phyloP scores from a whole-genome alignment of 2,329 filamentous ascomycete species.

The Fusarium vanettenii region DNA sequence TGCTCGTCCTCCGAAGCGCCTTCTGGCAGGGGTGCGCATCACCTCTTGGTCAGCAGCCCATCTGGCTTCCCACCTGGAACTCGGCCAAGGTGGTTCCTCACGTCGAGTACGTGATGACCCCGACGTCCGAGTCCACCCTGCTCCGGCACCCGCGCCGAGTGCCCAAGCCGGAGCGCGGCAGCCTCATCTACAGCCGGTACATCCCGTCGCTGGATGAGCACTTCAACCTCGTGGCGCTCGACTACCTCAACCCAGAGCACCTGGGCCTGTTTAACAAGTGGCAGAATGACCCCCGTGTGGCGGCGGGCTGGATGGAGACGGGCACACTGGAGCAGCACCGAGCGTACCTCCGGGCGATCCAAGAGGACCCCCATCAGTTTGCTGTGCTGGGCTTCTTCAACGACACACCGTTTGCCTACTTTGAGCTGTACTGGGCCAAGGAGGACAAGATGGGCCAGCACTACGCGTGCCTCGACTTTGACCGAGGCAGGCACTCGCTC shows the following conservation, averaged over 20 bases:
- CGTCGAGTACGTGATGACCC: conserved; percentile 48
- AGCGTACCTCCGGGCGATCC: conserved; percentile 72
- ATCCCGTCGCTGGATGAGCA: conserved; percentile 78
- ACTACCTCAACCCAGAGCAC: conserved; percentile 71
- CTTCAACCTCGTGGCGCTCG: conserved; percentile 77
- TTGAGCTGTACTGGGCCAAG: conserved; percentile 70
- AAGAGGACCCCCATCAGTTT: conserved; percentile 76
- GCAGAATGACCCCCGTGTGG: conserved; percentile 85
- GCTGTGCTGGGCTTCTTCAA: conserved; percentile 76
- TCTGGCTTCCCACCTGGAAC: conserved; percentile 64
- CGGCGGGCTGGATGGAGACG: conserved; percentile 81
- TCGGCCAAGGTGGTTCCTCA: conserved; percentile 50
- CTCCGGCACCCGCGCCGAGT: conserved; percentile 74
- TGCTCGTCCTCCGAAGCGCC: conserved; percentile 59
- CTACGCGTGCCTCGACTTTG: conserved; percentile 65
- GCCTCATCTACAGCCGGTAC: conserved; percentile 79
- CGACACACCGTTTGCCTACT: conserved; percentile 77
- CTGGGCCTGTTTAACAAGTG: conserved; percentile 77
- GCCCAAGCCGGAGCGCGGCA: conserved; percentile 74
- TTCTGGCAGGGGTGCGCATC: conserved; percentile 77
- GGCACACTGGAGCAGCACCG: conserved; percentile 78
- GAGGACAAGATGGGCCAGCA: conserved; percentile 69
- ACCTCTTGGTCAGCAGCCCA: conserved; percentile 70
- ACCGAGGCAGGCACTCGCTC: conserved; percentile 68
- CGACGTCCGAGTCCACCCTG: conserved; percentile 46